Conservation (phyloP, 768 basidiomycete species). For the Gloeostereum incarnatum region DNA sequence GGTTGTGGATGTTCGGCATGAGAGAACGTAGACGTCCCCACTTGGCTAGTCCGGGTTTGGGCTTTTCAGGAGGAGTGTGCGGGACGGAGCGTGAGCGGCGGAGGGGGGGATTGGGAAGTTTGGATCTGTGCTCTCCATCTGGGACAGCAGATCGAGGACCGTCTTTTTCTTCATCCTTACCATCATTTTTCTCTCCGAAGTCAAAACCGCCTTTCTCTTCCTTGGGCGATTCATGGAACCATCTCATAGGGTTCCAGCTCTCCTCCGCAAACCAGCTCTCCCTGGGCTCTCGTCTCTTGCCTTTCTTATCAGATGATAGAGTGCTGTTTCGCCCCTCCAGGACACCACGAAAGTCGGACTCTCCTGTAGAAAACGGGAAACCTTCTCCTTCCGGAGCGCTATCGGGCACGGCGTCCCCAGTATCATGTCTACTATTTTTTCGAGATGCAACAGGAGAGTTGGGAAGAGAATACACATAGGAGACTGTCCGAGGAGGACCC, state of each 20-base stretch:
- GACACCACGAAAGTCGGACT: constrained; percentile 51
- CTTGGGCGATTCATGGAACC: constrained; percentile 43
- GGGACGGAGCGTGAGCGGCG: constrained; percentile 16
- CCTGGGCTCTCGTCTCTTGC: constrained; percentile 42
- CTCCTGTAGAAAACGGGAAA: constrained; percentile 21
- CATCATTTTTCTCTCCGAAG: constrained; percentile 14
- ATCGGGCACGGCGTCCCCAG: constrained; percentile 16
- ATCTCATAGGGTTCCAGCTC: constrained; percentile 42
- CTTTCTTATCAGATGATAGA: constrained; percentile 41
- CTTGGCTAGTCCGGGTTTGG: constrained; percentile 22
- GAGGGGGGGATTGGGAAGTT: constrained; percentile 1
- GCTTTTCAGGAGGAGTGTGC: constrained; percentile 18
- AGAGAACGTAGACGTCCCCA: constrained; percentile 65
- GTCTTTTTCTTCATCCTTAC: constrained; percentile 2
- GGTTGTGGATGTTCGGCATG: constrained; percentile 43
- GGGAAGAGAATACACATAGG: constrained; percentile 50
- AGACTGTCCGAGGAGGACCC: constrained; percentile 67
- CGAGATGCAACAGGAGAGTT: constrained; percentile 24
- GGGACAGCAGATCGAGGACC: constrained; percentile 3
- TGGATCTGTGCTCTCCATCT: constrained; percentile 2
- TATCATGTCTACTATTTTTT: constrained; percentile 16
- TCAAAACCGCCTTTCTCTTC: constrained; percentile 33
- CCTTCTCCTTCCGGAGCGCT: constrained; percentile 19
- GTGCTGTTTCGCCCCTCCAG: constrained; percentile 35
- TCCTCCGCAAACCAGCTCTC: constrained; percentile 40